Base-by-base conservation (phyloP, 208 protist genomes). In the Balamuthia mandrillaris region DNA sequence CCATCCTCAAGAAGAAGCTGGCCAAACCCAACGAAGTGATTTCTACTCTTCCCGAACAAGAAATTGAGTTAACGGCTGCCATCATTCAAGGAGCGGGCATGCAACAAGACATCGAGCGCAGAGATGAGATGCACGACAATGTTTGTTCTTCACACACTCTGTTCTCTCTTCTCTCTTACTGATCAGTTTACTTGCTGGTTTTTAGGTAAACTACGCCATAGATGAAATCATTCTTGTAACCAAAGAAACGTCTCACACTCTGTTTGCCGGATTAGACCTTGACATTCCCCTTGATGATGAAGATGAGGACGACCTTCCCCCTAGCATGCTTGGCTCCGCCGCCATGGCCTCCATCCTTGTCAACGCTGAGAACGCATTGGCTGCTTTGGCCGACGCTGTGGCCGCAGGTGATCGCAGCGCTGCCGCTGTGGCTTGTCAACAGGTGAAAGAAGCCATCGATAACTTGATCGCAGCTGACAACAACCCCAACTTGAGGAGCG, bases 1-100 rank as follows among this genome's bases (percentile, higher is more conserved):
- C 60, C 60, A 68, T 68, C 60, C 60, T 68, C 60, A 68, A 68
- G 33, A 68, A 68, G 60, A 68, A 68, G 60, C 60, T 68, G 18
- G 60, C 37, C 9, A 33, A 6, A 21, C 60, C 60, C 60, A 68
- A 68, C 31, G 60, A 68, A 21, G 60, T 68, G 3, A 21, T 68
- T 21, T 41, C 60, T 37, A 68, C 3, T 0, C 35, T 37, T 1
- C 60, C 60, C 10, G 60, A 68, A 37, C 24, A 68, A 37, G 60
- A 68, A 37, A 68, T 68, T 16, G 35, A 68, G 18, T 37, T 68
- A 16, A 68, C 60, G 0, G 60, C 60, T 4, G 60, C 60, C 1
- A 4, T 68, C 18, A 68, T 68, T 18, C 60, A 68, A 41, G 60
- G 60, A 31, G 35, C 37, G 31, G 60, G 18, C 60, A 27, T 31